Evolutionary conservation across 176 grass and related monocot species (phyloP), one percentile per base, ranked within the genome.

Genomic region (Oryza meyeriana): DNA sequence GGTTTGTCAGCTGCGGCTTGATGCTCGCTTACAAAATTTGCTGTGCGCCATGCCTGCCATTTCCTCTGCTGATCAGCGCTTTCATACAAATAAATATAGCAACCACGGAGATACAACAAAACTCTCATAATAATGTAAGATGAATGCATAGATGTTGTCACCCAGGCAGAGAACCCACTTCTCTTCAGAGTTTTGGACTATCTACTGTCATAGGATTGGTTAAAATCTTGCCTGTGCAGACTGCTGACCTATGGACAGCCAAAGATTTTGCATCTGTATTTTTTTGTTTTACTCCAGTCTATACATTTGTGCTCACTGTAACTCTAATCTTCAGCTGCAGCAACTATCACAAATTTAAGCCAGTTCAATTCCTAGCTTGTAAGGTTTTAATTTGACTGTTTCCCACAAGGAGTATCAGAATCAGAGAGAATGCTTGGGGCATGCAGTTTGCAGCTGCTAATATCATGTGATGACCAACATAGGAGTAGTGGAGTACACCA

Each of bases 91-190:
- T 26, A 69, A 42, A 41, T 42, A 69, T 84, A 69, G 36, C 64
- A 77, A 77, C 48, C 45, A 77, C 30, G 2, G 12, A 34, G 73
- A 77, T 69, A 67, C 64, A 40, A 77, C 64, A 61, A 61, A 69
- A 34, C 27, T 32, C 48, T 69, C 28, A 29, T 30, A 28, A 8
- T 61, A 33, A 33, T 59, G n/a, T 35, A 17, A 58, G 16, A 81
- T 30, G 35, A 18, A 33, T 33, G 12, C 1, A 16, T n/a, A 22
- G 55, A 3, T 3, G 8, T n/a, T 11, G 1, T 59, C 25, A 59
- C 55, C n/a, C n/a, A 59, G 24, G n/a, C 6, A 59, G 14, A 6
- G 16, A 9, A 81, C 58, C 57, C 44, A 3, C 24, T 28, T 42
- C 57, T 63, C 12, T 61, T n/a, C n/a, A n/a, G 14, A 58, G 7